Evolutionary conservation across 257 asterid species (phyloP).

Genomic region (Solanum bukasovii): DNA sequence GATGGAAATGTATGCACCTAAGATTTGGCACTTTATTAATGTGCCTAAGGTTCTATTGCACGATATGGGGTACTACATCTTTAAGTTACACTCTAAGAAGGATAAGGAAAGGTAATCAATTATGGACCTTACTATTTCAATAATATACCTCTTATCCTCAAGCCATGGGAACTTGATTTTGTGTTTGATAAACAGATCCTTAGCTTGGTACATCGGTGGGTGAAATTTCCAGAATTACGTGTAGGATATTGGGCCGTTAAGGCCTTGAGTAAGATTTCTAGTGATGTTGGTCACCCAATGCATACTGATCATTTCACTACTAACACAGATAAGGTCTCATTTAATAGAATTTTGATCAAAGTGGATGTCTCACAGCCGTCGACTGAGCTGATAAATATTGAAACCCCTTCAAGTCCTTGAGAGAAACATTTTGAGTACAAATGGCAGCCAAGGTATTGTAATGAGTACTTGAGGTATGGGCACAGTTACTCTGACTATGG

Average conservation of each 20-base stretch:
- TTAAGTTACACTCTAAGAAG: neutral
- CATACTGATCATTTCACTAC: neutral
- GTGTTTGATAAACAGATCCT: neutral
- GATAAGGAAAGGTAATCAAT: neutral
- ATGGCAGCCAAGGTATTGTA: neutral
- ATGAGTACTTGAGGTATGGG: neutral
- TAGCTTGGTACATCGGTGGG: neutral
- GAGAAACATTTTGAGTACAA: neutral
- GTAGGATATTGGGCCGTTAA: neutral
- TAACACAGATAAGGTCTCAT: neutral
- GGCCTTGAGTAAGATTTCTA: neutral
- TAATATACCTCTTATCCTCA: neutral
- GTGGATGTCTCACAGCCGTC: neutral
- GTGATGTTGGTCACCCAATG: neutral
- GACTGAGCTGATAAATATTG: neutral
- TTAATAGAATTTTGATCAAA: neutral
- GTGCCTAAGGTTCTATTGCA: neutral
- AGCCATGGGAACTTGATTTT: neutral
- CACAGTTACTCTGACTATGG: neutral
- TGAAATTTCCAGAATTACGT: neutral
- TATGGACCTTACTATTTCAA: neutral
- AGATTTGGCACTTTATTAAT: too few species aligned
- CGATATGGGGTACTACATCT: neutral
- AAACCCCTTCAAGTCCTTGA: neutral
- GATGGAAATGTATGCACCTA: neutral